Evolutionary conservation across 2,329 filamentous ascomycete genomes (phyloP).

Genomic region (Pestalotiopsis sp.): DNA sequence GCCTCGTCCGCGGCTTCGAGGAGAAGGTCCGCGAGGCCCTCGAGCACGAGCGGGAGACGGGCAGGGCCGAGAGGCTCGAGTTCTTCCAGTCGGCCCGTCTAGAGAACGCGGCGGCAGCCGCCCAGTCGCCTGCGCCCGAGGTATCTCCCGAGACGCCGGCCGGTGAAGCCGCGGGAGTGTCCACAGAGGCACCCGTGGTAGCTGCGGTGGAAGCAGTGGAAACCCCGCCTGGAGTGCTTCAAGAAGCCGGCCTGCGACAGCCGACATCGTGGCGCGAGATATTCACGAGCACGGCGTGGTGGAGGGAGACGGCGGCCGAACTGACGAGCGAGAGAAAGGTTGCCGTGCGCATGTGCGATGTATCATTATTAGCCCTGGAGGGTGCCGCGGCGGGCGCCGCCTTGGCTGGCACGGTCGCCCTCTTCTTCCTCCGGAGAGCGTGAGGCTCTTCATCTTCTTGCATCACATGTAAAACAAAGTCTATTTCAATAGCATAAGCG

Average conservation of each 20-base stretch:
- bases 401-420: slow-evolving; percentile 55
- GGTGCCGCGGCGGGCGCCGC: slow-evolving; percentile 68
- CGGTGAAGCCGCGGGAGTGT: neutral
- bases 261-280: slow-evolving; percentile 43
- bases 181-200: slow-evolving; percentile 10
- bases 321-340: slow-evolving; percentile 68
- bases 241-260: slow-evolving; percentile 15
- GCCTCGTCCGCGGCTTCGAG: slow-evolving; percentile 82
- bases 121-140: neutral
- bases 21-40: slow-evolving; percentile 72
- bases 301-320: slow-evolving; percentile 55
- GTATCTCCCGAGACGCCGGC: neutral
- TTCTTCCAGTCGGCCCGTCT: slow-evolving; percentile 12
- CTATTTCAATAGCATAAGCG: neutral
- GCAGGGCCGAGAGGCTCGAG: slow-evolving; percentile 45
- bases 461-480: neutral
- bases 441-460: slow-evolving; percentile 4
- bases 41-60: slow-evolving; percentile 65
- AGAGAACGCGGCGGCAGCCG: slow-evolving; percentile 41
- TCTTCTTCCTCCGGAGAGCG: slow-evolving; percentile 32
- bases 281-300: slow-evolving; percentile 43
- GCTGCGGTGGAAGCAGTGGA: slow-evolving; percentile 21
- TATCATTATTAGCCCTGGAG: slow-evolving; percentile 71
- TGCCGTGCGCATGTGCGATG: slow-evolving; percentile 67
- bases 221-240: slow-evolving; percentile 13